Evolutionary conservation across 2,329 filamentous ascomycete genomes (phyloP).

Genomic region (Teratosphaeria zuluensis): DNA sequence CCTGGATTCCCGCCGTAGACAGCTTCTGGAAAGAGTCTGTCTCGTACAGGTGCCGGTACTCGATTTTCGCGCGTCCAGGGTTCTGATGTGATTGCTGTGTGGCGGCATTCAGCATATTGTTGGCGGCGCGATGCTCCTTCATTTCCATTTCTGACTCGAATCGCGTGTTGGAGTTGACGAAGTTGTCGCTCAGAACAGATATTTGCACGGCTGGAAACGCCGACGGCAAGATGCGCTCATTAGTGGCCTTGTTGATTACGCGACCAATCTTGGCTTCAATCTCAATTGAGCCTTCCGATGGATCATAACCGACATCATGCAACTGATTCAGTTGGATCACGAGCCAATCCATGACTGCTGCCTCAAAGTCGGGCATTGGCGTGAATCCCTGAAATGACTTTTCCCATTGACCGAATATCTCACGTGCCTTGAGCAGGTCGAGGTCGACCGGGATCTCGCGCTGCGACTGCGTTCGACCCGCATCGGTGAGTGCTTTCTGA

Average conservation of each 20-base stretch:
- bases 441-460: conserved; percentile 14
- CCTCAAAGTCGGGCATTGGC: conserved; percentile 15
- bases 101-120: conserved; percentile 69
- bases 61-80: conserved; percentile 50
- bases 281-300: conserved; percentile 66
- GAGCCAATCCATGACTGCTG: conserved; percentile 20
- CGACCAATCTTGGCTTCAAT: conserved; percentile 90
- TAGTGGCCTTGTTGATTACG: conserved; percentile 63
- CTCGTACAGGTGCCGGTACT: conserved; percentile 75
- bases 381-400: conserved; percentile 18
- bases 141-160: conserved; percentile 83
- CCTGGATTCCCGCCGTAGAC: conserved; percentile 46
- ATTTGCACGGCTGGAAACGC: conserved; percentile 39
- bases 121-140: conserved; percentile 44
- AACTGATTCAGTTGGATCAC: conserved; percentile 12
- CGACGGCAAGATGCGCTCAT: conserved; percentile 57
- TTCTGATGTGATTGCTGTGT: conserved; percentile 30
- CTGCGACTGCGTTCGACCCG: conserved; percentile 5
- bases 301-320: conserved; percentile 48
- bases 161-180: conserved; percentile 40
- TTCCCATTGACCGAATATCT: conserved; percentile 22
- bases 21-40: conserved; percentile 77
- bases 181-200: conserved; percentile 50
- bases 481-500: neutral
- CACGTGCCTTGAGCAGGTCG: conserved; percentile 16